Percentiles rank a stretch among this genome's conserved stretches.
Conservation (phyloP, 768 basidiomycete species). For the Termitomyces titanicus region DNA sequence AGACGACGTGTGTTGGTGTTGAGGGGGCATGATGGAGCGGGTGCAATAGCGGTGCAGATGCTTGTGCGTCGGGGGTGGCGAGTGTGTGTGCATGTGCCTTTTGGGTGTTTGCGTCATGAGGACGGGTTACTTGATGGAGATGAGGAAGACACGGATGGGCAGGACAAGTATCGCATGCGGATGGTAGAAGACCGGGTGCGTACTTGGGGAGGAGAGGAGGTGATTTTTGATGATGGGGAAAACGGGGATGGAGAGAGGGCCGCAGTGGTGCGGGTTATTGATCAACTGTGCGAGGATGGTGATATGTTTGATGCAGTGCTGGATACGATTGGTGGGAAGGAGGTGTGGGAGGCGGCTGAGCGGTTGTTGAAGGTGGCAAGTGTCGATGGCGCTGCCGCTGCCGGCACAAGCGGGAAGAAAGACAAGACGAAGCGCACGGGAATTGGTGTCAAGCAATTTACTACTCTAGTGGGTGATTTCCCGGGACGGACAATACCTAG, state of each 20-base stretch:
- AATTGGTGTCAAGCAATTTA: slow-evolving; percentile 52
- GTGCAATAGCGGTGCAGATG: slow-evolving; percentile 78
- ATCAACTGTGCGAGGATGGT: slow-evolving; percentile 46
- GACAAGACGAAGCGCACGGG: slow-evolving; percentile 25
- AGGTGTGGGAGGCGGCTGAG: slow-evolving; percentile 73
- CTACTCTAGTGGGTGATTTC: slow-evolving; percentile 74
- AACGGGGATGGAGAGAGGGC: slow-evolving; percentile 35
- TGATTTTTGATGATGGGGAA: slow-evolving; percentile 63
- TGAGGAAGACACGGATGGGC: slow-evolving; percentile 9
- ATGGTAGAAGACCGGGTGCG: slow-evolving; percentile 52
- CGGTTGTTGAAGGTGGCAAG: slow-evolving; percentile 44
- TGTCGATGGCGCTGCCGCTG: slow-evolving; percentile 13
- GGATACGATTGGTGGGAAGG: slow-evolving; percentile 80
- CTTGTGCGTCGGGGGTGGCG: slow-evolving; percentile 66
- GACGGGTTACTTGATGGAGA: background rate
- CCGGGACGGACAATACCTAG: slow-evolving; percentile 64
- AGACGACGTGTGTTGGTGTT: slow-evolving; percentile 53
- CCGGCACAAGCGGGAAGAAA: slow-evolving; percentile 14
- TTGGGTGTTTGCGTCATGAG: slow-evolving; percentile 14
- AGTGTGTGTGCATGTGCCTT: slow-evolving; percentile 66
- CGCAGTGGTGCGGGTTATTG: slow-evolving; percentile 48
- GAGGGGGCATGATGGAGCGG: slow-evolving; percentile 69
- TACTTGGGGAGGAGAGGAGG: slow-evolving; percentile 73
- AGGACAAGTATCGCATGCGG: slow-evolving; percentile 40
- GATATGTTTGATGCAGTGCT: slow-evolving; percentile 75